Percentiles rank a stretch among this genome's conserved stretches.
Conservation (phyloP, 163 green algal genomes). For the Trebouxiophyceae sp. region DNA sequence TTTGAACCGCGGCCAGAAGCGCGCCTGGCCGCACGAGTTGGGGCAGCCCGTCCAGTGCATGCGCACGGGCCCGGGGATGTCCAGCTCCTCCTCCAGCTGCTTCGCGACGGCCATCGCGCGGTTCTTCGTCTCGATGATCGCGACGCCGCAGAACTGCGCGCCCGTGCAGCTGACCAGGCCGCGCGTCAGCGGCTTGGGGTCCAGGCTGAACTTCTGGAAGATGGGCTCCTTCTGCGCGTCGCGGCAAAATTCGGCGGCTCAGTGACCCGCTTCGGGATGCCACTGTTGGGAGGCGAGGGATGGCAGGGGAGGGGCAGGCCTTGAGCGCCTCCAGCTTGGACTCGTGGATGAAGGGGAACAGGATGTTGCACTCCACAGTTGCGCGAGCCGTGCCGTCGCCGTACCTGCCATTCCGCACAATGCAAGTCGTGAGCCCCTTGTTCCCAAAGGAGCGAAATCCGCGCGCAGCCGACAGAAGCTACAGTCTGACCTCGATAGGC, state of each 20-base stretch:
- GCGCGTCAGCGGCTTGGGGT: conserved; percentile 53
- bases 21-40: conserved; percentile 80
- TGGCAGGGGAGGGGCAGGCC: not conserved
- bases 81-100: conserved; percentile 77
- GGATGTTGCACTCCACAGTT: conserved; percentile 94
- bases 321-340: conserved; percentile 65
- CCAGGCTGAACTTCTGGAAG: conserved; percentile 41
- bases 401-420: too few species aligned
- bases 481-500: too few species aligned
- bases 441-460: too few species aligned
- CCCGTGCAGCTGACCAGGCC: conserved; percentile 91
- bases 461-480: too few species aligned
- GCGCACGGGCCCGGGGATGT: conserved; percentile 63
- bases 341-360: conserved; percentile 84
- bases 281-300: not conserved
- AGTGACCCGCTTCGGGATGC: too few species aligned
- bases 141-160: conserved; percentile 94
- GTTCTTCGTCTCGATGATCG: conserved; percentile 94
- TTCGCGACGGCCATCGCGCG: conserved; percentile 62
- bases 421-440: too few species aligned
- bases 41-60: conserved; percentile 92
- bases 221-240: conserved; percentile 52
- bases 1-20: too few species aligned
- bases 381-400: conserved; percentile 81
- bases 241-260: too few species aligned